A percentile compares a stretch with the other conserved stretches of the same genome.
Conservation (phyloP, 1,284 basidiomycete genomes). For the Sporisorium scitamineum region DNA sequence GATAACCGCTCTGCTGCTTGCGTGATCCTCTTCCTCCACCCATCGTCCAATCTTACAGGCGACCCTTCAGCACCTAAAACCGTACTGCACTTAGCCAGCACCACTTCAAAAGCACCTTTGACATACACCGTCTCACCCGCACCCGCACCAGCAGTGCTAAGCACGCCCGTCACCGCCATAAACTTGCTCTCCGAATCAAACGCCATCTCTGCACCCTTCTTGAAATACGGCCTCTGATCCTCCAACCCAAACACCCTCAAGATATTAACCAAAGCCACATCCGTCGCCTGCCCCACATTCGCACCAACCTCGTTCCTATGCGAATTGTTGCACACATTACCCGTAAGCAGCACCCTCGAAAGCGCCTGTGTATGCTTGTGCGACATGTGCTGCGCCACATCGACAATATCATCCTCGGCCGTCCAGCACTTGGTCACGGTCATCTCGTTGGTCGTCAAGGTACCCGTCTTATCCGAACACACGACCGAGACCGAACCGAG, state of each 20-base stretch:
- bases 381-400: constrained; percentile 71
- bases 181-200: constrained; percentile 94
- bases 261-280: constrained; percentile 89
- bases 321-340: constrained; percentile 74
- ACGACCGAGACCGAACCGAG: constrained; percentile 94
- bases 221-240: constrained; percentile 80
- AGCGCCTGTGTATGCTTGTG: constrained; percentile 71
- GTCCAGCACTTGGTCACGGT: constrained; percentile 89
- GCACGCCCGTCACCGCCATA: constrained; percentile 84
- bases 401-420: constrained; percentile 80
- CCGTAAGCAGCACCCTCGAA: constrained; percentile 78
- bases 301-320: constrained; percentile 79
- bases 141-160: constrained; percentile 45
- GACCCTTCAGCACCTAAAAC: constrained; percentile 88
- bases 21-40: constrained; percentile 77
- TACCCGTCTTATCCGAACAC: constrained; percentile 98
- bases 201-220: constrained; percentile 81
- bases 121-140: constrained; percentile 84
- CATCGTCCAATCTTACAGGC: constrained; percentile 80
- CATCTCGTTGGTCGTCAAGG: constrained; percentile 94
- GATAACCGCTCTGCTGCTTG: constrained; percentile 80
- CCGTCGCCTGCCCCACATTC: constrained; percentile 89
- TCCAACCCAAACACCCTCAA: constrained; percentile 78
- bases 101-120: constrained; percentile 90
- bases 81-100: constrained; percentile 85